phyloP scores from a whole-genome alignment of 352 stramenopile species.

The Globisporangium echinulatum region DNA sequence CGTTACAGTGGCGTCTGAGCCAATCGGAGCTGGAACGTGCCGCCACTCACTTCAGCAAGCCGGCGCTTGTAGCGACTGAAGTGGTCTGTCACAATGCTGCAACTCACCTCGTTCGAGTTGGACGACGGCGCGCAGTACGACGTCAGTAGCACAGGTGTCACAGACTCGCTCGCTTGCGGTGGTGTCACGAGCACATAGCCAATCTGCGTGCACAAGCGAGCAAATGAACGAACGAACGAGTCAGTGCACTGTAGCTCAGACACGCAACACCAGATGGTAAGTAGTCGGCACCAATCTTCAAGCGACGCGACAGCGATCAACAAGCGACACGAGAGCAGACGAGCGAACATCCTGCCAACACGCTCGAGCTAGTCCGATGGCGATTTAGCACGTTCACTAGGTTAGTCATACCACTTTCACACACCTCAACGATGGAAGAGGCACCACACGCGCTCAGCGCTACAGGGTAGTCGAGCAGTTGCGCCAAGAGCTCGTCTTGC shows the following conservation, averaged over 20 bases:
- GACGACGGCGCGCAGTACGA: slow-evolving; percentile 48
- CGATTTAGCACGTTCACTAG: too few species aligned
- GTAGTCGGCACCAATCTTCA: too few species aligned
- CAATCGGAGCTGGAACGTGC: slow-evolving; percentile 2
- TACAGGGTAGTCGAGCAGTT: slow-evolving; percentile 56
- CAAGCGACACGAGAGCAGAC: too few species aligned
- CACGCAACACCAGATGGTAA: too few species aligned
- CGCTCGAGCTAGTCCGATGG: too few species aligned
- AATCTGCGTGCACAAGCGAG: not conserved
- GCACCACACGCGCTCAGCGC: slow-evolving; percentile 48
- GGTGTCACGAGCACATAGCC: not conserved
- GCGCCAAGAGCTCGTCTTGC: slow-evolving; percentile 31
- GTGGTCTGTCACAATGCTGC: slow-evolving; percentile 15
- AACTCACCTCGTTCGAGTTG: not conserved
- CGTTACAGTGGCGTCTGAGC: not conserved
- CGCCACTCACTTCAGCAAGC: slow-evolving; percentile 4
- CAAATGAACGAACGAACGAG: not conserved
- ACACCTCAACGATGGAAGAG: slow-evolving; percentile 54
- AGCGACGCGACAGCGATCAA: too few species aligned
- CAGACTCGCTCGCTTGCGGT: not conserved
- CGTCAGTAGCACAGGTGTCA: slow-evolving; percentile 22
- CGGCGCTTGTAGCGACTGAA: slow-evolving; percentile 38
- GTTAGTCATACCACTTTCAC: not conserved
- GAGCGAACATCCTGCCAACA: too few species aligned
- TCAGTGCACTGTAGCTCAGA: too few species aligned